Evolutionary conservation across 2,329 filamentous ascomycete genomes (phyloP).

Genomic region (Zasmidium citrigriseum): DNA sequence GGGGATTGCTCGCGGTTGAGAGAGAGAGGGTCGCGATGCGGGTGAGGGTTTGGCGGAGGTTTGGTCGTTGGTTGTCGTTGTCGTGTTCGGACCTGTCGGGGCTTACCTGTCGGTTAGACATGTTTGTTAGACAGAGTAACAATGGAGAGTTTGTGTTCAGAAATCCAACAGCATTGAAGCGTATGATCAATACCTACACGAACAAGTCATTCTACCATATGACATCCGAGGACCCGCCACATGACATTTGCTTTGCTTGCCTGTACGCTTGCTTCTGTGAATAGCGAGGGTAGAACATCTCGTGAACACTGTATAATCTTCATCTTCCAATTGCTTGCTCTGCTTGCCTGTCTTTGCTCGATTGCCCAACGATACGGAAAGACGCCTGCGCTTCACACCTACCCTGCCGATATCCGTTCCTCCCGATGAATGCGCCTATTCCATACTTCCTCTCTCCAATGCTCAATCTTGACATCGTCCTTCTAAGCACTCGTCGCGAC

Average conservation of each 20-base stretch:
- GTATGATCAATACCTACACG: neutral
- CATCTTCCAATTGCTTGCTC: neutral
- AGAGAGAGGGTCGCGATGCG: neutral
- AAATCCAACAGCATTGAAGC: neutral
- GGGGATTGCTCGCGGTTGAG: neutral
- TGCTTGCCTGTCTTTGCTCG: too few relatives aligned
- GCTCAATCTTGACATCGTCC: neutral
- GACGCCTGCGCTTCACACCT: too few relatives aligned
- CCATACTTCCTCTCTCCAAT: neutral
- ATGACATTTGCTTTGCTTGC: neutral
- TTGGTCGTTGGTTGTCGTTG: neutral
- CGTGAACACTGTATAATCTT: neutral
- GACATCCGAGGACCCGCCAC: neutral
- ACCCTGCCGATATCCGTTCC: too few relatives aligned
- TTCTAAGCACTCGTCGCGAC: slow-evolving; percentile 6
- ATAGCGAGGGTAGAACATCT: too few relatives aligned
- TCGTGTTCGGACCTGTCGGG: too few relatives aligned
- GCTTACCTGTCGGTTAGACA: neutral
- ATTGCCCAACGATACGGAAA: too few relatives aligned
- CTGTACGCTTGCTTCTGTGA: neutral
- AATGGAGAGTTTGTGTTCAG: too few relatives aligned
- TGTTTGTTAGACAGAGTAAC: too few relatives aligned
- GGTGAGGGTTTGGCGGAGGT: neutral
- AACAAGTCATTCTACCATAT: neutral
- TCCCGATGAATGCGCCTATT: neutral